phyloP scores from a whole-genome alignment of 306 rosid genomes.

The Macrotyloma uniflorum region DNA sequence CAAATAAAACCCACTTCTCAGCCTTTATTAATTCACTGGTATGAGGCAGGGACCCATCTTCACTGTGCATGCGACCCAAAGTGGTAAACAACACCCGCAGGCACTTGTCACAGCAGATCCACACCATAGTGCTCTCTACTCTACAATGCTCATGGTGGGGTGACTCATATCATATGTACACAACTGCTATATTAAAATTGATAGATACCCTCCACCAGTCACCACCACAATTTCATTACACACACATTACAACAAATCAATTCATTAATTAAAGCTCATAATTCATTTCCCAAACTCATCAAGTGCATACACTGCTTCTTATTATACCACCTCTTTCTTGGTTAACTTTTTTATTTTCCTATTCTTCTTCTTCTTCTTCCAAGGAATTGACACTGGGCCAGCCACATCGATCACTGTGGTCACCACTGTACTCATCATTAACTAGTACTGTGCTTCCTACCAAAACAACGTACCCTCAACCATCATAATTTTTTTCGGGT shows the following conservation, averaged over 20 bases:
- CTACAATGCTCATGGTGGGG: neutral
- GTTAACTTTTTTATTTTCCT: neutral
- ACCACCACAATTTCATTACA: neutral
- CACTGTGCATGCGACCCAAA: slow-evolving; percentile 17
- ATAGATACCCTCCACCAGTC: slow-evolving; percentile 28
- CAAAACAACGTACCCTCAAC: neutral
- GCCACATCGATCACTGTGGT: neutral
- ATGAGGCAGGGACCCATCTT: neutral
- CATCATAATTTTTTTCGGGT: neutral
- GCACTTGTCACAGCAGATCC: neutral
- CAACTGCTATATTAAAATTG: slow-evolving; percentile 28
- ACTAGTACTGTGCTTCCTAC: slow-evolving; percentile 23
- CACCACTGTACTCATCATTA: neutral
- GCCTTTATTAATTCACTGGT: neutral
- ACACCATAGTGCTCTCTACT: too few relatives aligned
- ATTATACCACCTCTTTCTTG: neutral
- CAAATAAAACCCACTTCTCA: slow-evolving; percentile 15
- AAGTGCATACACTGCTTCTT: neutral
- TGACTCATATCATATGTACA: slow-evolving; percentile 23
- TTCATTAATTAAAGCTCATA: too few relatives aligned
- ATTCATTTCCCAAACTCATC: too few relatives aligned
- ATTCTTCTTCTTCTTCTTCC: too few relatives aligned
- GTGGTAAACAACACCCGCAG: slow-evolving; percentile 19
- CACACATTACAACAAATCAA: neutral
- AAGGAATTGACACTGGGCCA: slow-evolving; percentile 18